Conservation (phyloP, 306 rosid genomes). For the Cicer chorassanicum region DNA sequence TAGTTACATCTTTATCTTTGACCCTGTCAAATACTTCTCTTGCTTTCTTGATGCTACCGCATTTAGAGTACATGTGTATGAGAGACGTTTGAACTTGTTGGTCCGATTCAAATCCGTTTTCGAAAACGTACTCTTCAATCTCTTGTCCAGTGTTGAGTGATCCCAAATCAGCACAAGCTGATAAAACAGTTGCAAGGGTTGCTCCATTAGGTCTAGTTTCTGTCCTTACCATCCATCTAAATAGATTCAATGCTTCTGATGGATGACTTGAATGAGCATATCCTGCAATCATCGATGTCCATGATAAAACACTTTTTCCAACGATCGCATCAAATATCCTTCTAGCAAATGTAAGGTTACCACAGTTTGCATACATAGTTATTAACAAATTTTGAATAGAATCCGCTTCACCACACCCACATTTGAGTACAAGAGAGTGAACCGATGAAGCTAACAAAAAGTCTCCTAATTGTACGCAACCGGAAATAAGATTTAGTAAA, state of each 20-base stretch:
- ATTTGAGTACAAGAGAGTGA: constrained; percentile 59
- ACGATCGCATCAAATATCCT: constrained; percentile 57
- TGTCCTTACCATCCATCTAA: constrained; percentile 43
- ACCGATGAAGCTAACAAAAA: constrained; percentile 47
- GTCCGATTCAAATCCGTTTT: constrained; percentile 54
- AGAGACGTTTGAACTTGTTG: constrained; percentile 65
- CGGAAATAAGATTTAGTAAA: constrained; percentile 49
- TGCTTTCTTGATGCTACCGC: constrained; percentile 61
- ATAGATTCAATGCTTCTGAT: constrained; percentile 51
- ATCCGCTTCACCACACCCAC: constrained; percentile 51
- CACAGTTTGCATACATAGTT: constrained; percentile 63
- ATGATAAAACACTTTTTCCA: constrained; percentile 55
- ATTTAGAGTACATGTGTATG: constrained; percentile 77
- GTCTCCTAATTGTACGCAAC: constrained; percentile 42
- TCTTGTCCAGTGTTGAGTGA: constrained; percentile 59
- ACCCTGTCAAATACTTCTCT: constrained; percentile 57
- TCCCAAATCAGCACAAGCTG: constrained; percentile 60
- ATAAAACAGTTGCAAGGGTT: constrained; percentile 48
- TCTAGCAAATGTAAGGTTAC: constrained; percentile 54
- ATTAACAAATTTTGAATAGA: constrained; percentile 57
- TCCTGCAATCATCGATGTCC: constrained; percentile 69
- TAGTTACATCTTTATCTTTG: constrained; percentile 60
- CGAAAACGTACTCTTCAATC: constrained; percentile 62
- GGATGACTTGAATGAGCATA: constrained; percentile 50
- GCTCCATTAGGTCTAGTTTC: constrained; percentile 49